Conservation (phyloP, 768 basidiomycete species). For the Piloderma croceum region DNA sequence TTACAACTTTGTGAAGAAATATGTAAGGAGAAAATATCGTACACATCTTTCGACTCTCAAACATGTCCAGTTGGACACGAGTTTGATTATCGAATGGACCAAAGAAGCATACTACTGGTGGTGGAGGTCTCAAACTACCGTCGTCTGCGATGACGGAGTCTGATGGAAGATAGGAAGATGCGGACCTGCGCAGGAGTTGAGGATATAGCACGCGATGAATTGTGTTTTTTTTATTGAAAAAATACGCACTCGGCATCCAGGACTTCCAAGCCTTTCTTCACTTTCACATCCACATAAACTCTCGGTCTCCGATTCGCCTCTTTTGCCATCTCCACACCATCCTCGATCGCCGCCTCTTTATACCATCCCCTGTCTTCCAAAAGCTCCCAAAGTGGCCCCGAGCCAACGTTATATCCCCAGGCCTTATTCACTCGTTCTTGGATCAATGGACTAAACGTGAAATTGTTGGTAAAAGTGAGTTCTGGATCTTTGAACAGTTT, state of each 20-base stretch:
- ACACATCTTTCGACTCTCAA: constrained; percentile 59
- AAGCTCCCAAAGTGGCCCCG: constrained; percentile 76
- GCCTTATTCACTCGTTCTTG: constrained; percentile 59
- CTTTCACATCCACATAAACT: constrained; percentile 44
- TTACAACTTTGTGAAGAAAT: background rate
- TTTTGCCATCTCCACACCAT: constrained; percentile 28
- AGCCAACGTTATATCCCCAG: constrained; percentile 69
- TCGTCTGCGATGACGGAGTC: constrained; percentile 46
- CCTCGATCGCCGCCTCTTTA: constrained; percentile 47
- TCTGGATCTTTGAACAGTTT: constrained; percentile 40
- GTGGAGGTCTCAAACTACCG: constrained; percentile 45
- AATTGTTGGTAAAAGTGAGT: constrained; percentile 48
- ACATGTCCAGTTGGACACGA: constrained; percentile 43
- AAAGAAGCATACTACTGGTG: constrained; percentile 55
- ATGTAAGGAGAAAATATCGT: constrained; percentile 17
- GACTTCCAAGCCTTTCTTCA: constrained; percentile 42
- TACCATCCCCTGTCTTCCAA: constrained; percentile 74
- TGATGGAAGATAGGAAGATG: constrained; percentile 54
- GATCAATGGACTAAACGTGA: constrained; percentile 43
- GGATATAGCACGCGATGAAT: too few species aligned
- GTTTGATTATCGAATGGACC: constrained; percentile 58
- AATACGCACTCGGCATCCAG: constrained; percentile 44
- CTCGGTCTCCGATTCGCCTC: constrained; percentile 54
- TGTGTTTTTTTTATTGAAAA: constrained; percentile 1
- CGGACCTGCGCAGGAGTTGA: constrained; percentile 38